Percentiles rank a stretch among this genome's conserved stretches.
Evolutionary conservation across 176 grass and related monocot species (phyloP).

Genomic region (Tuctoria greenei): DNA sequence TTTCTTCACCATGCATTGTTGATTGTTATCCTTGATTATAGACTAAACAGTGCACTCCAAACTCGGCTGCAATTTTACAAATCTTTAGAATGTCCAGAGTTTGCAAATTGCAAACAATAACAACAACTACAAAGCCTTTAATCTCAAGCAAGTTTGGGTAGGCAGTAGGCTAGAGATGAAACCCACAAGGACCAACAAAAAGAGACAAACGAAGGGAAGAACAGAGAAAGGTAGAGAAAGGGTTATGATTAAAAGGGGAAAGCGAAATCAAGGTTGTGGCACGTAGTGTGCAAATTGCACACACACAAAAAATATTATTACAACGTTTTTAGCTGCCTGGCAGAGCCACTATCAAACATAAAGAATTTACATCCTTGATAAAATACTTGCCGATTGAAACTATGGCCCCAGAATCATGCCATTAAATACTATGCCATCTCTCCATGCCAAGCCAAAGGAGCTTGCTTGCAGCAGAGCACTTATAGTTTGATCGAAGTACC

Average conservation of each 20-base stretch:
- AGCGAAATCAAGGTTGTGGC: too few relatives aligned
- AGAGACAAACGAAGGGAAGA: too few relatives aligned
- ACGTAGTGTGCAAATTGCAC: too few relatives aligned
- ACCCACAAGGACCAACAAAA: too few relatives aligned
- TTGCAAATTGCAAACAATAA: neutral
- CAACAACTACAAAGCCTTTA: too few relatives aligned
- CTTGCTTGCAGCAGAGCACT: neutral
- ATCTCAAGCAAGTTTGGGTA: too few relatives aligned
- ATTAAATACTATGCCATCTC: neutral
- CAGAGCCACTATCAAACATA: neutral
- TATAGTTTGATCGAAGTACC: neutral
- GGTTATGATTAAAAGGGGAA: too few relatives aligned
- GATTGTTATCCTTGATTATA: slow-evolving; percentile 15
- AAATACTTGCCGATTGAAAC: neutral
- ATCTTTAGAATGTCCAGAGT: neutral
- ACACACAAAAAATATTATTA: neutral
- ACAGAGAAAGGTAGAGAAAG: too few relatives aligned
- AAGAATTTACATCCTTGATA: neutral
- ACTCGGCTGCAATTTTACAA: neutral
- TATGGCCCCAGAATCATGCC: neutral
- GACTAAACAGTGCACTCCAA: neutral
- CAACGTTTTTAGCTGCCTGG: neutral
- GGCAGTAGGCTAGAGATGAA: too few relatives aligned
- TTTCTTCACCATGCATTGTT: slow-evolving; percentile 26
- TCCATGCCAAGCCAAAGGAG: neutral